Base-by-base conservation (phyloP, 2,329 filamentous ascomycete species). In the Ceratocystiopsis brevicomis region DNA sequence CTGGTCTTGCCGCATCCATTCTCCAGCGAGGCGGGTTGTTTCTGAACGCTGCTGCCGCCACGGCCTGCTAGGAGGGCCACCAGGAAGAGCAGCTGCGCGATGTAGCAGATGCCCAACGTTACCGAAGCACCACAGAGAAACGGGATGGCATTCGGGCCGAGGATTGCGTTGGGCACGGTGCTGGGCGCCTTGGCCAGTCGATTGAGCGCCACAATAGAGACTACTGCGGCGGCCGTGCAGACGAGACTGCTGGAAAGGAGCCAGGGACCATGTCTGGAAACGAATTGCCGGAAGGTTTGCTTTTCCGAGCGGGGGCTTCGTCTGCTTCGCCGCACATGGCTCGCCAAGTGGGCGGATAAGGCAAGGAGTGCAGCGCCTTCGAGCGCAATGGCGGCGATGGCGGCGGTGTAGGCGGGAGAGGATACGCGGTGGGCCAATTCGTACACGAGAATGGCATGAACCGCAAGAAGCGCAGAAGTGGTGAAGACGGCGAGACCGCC, bases 21-120 rank as follows among this genome's bases (percentile, higher is more conserved):
- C 38, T 45, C 43, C 2, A 38, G 15, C 12, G 40, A 38, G 6
- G 40, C 10, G 3, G 43, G 6, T 21, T 39, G n/a, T 55, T 54
- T 32, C 56, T 30, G 25, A 10, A 2, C 2, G 8, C 25, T 30
- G 25, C 5, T 30, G 25, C 25, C 10, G 4, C 25, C 10, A 21
- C 65, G 60, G 18, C 54, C 56, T 33, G 56, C 47, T 32, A 68
- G 50, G 48, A 67, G 61, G 21, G 59, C 51, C 21, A 66, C 55
- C 39, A 70, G 54, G 49, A 71, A 73, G 19, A 61, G 49, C n/a
- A 69, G 54, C 51, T 75, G 71, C 9, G 59, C 54, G 1, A 58
- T 53, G 45, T 68, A 66, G 6, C 66, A 59, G 36, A 68, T 44
- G 11, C 61, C 64, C 42, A 73, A 57, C 14, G 63, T 57, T 14